These are phyloP conservation scores for Fraxinus velutina DNA, from an alignment of 305 asterid genomes.

Conservation along the genomic window DNA sequence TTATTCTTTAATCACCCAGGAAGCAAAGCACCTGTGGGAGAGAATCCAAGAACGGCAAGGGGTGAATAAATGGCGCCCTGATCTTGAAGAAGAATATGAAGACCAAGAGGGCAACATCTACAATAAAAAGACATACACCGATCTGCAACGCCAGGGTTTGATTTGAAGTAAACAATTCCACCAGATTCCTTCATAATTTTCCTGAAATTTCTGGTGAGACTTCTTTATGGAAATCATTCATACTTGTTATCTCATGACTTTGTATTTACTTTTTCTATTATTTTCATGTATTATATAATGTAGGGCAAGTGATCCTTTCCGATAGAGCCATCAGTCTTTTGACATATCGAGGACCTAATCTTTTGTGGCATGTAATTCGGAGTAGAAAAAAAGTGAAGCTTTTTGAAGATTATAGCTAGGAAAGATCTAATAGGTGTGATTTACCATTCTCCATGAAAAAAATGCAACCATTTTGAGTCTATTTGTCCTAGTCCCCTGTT, in stretches of 20 bases:
- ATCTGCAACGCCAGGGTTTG: conserved; percentile 95
- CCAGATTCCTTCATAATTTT: neutral
- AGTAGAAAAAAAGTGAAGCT: neutral
- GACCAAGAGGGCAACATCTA: conserved; percentile 95
- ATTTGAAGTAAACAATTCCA: conserved; percentile 34
- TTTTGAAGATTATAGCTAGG: neutral
- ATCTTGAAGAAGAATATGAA: conserved; percentile 97
- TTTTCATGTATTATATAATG: neutral
- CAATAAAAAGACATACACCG: conserved; percentile 92
- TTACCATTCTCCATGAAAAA: neutral
- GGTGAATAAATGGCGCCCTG: conserved; percentile 91
- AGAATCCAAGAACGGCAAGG: conserved; percentile 85
- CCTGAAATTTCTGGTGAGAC: conserved; percentile 12
- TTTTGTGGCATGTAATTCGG: neutral
- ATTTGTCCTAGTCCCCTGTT: neutral
- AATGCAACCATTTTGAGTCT: neutral
- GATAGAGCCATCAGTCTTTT: neutral
- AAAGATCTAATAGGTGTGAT: neutral
- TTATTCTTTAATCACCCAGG: conserved; percentile 38
- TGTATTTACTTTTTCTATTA: neutral
- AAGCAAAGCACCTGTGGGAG: conserved; percentile 95
- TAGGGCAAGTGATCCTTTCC: neutral
- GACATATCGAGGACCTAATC: neutral
- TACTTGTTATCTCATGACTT: neutral
- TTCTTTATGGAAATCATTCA: neutral